Base-by-base conservation (phyloP, 2,329 filamentous ascomycete species). In the Fusarium verrucosum region DNA sequence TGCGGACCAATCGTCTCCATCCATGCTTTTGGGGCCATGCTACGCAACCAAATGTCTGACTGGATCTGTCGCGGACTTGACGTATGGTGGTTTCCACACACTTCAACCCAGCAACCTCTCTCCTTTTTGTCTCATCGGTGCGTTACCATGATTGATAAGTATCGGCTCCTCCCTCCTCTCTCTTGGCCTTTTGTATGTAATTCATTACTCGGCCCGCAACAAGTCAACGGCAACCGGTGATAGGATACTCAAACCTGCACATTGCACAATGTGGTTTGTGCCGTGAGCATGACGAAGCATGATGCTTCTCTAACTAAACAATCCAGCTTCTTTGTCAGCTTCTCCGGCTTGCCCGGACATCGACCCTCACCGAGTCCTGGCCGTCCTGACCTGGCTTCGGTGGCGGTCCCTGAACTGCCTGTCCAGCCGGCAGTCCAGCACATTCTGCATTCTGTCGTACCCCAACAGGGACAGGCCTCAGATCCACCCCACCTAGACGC, bases 271-370 rank as follows among this genome's bases (percentile, higher is more conserved):
- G 36, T 57, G 58, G 19, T 33, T 44, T 57, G 57, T 65, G 57
- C 42, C 44, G 51, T 68, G 65, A 67, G 56, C 65, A 67, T 67
- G 60, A 67, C 65, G 65, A 67, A 68, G 65, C 64, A 65, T 40
- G 30, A 43, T 65, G 50, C 56, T 65, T 58, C 47, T 58, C 45
- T 35, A 62, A 55, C 56, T 53, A 61, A 58, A 65, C 60, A 54
- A 36, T 52, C 46, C 58, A 52, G 50, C 52, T 49, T 56, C 49
- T 57, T 65, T 68, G 59, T 68, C 54, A 68, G 61, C 57, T 55
- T 43, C 41, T 54, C 65, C 70, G 70, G 66, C 53, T 62, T 28
- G 62, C 23, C 64, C 70, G 70, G 61, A 55, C 62, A 50, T 68
- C 44, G 42, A 71, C 59, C 42, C 49, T 70, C 68, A 72, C 66